Evolutionary conservation across 2,329 filamentous ascomycete species (phyloP).

Genomic region (Trichoderma gracile): DNA sequence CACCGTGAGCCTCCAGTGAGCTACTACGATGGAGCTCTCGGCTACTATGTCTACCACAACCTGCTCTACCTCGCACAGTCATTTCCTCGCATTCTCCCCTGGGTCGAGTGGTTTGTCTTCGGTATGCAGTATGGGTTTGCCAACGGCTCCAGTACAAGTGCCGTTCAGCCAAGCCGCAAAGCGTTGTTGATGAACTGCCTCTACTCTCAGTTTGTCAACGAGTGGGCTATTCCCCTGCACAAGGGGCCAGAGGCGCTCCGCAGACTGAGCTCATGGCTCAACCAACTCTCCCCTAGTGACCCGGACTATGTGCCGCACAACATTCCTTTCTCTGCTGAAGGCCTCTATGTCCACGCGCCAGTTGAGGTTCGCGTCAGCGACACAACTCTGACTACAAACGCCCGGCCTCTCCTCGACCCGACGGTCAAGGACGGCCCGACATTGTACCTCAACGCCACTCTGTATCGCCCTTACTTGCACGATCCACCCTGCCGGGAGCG

Average conservation of each 20-base stretch:
- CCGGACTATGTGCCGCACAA: constrained; percentile 61
- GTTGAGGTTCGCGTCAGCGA: constrained; percentile 87
- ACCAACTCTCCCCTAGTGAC: constrained; percentile 62
- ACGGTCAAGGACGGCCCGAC: constrained; percentile 69
- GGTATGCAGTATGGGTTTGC: constrained; percentile 95
- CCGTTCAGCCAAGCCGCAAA: constrained; percentile 74
- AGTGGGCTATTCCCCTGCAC: constrained; percentile 88
- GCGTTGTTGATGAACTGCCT: constrained; percentile 95
- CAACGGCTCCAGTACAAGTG: constrained; percentile 66
- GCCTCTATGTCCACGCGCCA: constrained; percentile 83
- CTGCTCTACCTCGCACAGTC: constrained; percentile 79
- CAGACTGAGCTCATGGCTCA: constrained; percentile 84
- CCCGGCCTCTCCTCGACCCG: constrained; percentile 64
- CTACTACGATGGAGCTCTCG: constrained; percentile 80
- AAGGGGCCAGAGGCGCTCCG: constrained; percentile 84
- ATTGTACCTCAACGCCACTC: constrained; percentile 84
- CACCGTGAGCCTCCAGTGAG: constrained; percentile 60
- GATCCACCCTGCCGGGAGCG: constrained; percentile 74
- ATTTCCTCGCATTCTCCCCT: constrained; percentile 76
- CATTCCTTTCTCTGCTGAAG: constrained; percentile 79
- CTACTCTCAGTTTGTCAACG: constrained; percentile 98
- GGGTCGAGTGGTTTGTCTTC: constrained; percentile 95
- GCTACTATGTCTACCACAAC: constrained; percentile 90
- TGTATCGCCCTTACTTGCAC: constrained; percentile 77
- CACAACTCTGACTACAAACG: constrained; percentile 48